A percentile compares a stretch with the other conserved stretches of the same genome.
Conservation (phyloP, 805 yeast genomes). For the Ogataea allantospora region DNA sequence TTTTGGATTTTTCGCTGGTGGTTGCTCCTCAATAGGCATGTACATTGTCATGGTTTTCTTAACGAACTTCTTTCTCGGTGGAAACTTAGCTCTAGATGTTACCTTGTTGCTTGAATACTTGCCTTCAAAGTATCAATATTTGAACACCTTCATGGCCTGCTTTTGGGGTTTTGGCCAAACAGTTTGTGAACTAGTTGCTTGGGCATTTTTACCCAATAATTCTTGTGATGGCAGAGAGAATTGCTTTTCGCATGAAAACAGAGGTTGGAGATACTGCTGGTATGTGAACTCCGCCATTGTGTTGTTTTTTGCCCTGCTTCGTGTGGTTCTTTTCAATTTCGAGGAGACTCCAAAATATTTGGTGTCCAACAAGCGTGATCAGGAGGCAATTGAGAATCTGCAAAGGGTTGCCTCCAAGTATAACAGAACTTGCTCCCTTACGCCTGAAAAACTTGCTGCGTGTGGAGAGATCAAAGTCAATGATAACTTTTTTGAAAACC, state of each 20-base stretch:
- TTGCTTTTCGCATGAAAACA: slow-evolving; percentile 43
- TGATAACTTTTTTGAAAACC: slow-evolving; percentile 4
- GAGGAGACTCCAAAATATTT: slow-evolving; percentile 36
- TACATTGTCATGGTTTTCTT: slow-evolving; percentile 44
- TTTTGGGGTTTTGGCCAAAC: slow-evolving; percentile 59
- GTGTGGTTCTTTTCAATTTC: slow-evolving; percentile 40
- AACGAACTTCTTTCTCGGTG: slow-evolving; percentile 45
- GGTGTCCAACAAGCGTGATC: slow-evolving; percentile 41
- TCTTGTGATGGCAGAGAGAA: slow-evolving; percentile 40
- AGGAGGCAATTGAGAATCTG: slow-evolving; percentile 40
- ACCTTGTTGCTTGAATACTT: slow-evolving; percentile 47
- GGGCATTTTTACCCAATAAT: slow-evolving; percentile 48
- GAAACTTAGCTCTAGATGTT: slow-evolving; percentile 50
- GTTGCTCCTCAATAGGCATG: slow-evolving; percentile 44
- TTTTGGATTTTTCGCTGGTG: slow-evolving; percentile 48
- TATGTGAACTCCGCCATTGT: slow-evolving; percentile 49
- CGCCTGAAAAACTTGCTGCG: slow-evolving; percentile 40
- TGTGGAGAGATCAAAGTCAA: slow-evolving; percentile 34
- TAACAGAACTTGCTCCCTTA: slow-evolving; percentile 35
- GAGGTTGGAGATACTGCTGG: slow-evolving; percentile 57
- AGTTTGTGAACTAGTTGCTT: slow-evolving; percentile 44
- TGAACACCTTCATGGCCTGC: slow-evolving; percentile 47
- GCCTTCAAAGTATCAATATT: slow-evolving; percentile 46
- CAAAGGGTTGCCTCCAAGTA: slow-evolving; percentile 44
- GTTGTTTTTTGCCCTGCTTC: slow-evolving; percentile 41